phyloP scores from a whole-genome alignment of 108 stramenopile species.

The Seminavis robusta region DNA sequence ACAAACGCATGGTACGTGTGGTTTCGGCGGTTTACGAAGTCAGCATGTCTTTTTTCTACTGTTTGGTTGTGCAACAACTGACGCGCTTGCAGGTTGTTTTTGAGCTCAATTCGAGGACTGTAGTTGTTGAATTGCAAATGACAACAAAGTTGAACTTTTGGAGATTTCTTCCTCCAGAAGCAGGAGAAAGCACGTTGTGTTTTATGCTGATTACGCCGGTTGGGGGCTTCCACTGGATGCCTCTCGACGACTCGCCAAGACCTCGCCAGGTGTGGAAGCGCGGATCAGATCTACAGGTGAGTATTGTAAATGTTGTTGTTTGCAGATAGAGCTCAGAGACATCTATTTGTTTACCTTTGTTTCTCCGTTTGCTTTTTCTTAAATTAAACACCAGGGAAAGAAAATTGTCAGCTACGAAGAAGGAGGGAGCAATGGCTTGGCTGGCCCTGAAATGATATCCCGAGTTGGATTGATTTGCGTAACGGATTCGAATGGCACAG shows the following conservation, averaged over 20 bases:
- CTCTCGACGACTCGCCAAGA: conserved; percentile 77
- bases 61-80: background rate
- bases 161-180: conserved; percentile 84
- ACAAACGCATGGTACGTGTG: conserved; percentile 86
- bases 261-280: conserved; percentile 86
- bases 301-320: background rate
- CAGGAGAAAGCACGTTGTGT: conserved; percentile 67
- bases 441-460: conserved; percentile 62
- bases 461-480: conserved; percentile 70
- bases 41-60: background rate
- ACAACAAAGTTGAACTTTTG: conserved; percentile 91
- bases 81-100: conserved; percentile 54
- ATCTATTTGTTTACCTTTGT: background rate
- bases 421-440: conserved; percentile 80
- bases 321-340: background rate
- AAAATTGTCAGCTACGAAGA: conserved; percentile 88
- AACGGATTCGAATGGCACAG: conserved; percentile 43
- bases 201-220: conserved; percentile 87
- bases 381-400: conserved; percentile 37
- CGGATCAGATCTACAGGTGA: conserved; percentile 66
- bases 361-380: background rate
- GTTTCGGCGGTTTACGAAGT: conserved; percentile 22
- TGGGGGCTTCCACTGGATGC: conserved; percentile 89
- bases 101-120: conserved; percentile 69
- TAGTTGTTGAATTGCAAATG: conserved; percentile 89